Evolutionary conservation across 768 basidiomycete species (phyloP).

Genomic region (Trametes maxima): DNA sequence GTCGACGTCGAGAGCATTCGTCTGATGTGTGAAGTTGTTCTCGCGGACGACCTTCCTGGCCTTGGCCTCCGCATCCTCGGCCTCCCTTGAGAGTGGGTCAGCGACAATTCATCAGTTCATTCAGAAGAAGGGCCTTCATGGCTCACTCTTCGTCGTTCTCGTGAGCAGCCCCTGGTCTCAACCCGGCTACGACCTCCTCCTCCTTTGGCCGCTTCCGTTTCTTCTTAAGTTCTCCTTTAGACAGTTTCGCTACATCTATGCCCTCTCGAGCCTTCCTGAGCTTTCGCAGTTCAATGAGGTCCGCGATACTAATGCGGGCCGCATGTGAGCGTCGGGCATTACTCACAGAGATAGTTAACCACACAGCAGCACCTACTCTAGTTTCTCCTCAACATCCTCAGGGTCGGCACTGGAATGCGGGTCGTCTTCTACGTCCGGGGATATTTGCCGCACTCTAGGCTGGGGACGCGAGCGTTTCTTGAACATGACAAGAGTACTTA

Average conservation of each 20-base stretch:
- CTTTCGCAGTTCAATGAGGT: slow-evolving; percentile 83
- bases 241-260: slow-evolving; percentile 83
- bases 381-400: slow-evolving; percentile 22
- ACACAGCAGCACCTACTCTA: slow-evolving; percentile 27
- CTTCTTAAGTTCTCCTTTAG: slow-evolving; percentile 79
- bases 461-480: slow-evolving; percentile 75
- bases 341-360: neutral
- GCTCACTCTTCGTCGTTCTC: slow-evolving; percentile 66
- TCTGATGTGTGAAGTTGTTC: slow-evolving; percentile 98
- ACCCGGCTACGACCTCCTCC: slow-evolving; percentile 55
- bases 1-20: slow-evolving; percentile 93
- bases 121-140: neutral
- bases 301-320: slow-evolving; percentile 58
- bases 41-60: slow-evolving; percentile 74
- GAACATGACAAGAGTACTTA: slow-evolving; percentile 56
- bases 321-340: slow-evolving; percentile 15
- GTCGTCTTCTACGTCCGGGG: slow-evolving; percentile 38
- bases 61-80: slow-evolving; percentile 67
- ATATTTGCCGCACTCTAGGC: slow-evolving; percentile 54
- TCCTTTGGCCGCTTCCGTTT: slow-evolving; percentile 54
- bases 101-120: neutral
- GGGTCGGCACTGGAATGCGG: slow-evolving; percentile 38
- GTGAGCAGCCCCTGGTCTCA: slow-evolving; percentile 51
- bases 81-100: slow-evolving; percentile 44
- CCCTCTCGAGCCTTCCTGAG: slow-evolving; percentile 74